Base-by-base conservation (phyloP, 306 rosid species). In the Fagus crenata region DNA sequence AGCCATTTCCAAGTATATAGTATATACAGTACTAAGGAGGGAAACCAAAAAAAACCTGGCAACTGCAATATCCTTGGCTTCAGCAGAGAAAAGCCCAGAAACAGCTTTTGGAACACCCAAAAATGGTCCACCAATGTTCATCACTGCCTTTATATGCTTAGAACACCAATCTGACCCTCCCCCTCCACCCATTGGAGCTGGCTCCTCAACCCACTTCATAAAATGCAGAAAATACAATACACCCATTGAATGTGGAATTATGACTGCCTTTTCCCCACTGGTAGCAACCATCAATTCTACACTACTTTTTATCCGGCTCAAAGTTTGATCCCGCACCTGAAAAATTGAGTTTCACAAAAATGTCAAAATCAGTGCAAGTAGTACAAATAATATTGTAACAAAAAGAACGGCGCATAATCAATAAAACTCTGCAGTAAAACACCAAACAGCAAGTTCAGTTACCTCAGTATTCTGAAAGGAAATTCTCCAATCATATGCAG, bases 151-250 rank as follows among this genome's bases (percentile, higher is more conserved):
- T 42, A 85, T 85, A 79, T 85, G 86, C 81, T 81, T 81, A 15
- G 85, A 64, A 68, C 88, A 85, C 88, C 86, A 85, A 36, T 78
- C 85, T 5, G 84, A 77, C 61, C 88, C 88, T 67, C 86, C 88
- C 53, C 88, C 88, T 22, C 88, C 88, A 53, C 88, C 88, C 85
- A 85, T 80, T 59, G 97, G 97, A 71, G 88, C 91, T 33, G 97
- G 97, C 77, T 92, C 92, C 81, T 92, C 96, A 75, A 90, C 97
- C 97, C 97, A 92, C 78, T 92, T 92, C 93, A 92, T 86, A 63
- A 92, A 92, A 76, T 85, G 88, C 67, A 85, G 68, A 73, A 85
- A 85, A 76, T 85, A 85, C 49, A 85, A 68, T 49, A 75, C 88
- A 42, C 88, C 88, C 88, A 85, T 85, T 6, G 88, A 85, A 78